Evolutionary conservation across 352 stramenopile species (phyloP), one percentile per base, ranked within the genome.

Genomic region (Pythium coloratum): DNA sequence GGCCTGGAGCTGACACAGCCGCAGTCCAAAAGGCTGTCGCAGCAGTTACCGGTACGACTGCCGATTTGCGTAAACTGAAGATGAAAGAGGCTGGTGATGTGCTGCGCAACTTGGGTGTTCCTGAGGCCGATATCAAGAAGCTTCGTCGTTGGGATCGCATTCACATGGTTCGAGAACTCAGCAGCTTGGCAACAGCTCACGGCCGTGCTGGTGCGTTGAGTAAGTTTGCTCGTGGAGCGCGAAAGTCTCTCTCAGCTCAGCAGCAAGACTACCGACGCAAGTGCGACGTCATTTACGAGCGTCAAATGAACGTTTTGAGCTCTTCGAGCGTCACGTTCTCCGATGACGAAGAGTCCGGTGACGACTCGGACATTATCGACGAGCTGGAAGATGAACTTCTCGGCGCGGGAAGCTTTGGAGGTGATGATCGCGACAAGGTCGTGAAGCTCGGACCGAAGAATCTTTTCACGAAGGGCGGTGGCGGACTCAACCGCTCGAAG

Each of bases 61-160:
- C 87, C 9, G 87, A 95, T 84, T 70, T 95, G 60, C 83, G 86
- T 53, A 93, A 92, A 60, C 75, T 95, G 16, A 95, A 90, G 68
- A 95, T 95, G 86, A 95, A 93, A 60, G 84, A 93, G 54, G 80
- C 84, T 30, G 86, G 84, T 46, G 80, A 92, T 71, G 86, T 93
- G 59, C 62, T 95, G 60, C 84, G 82, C 36, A 93, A 92, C 61
- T 73, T 93, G 20, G 85, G 85, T 72, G 75, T 93, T 47, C 73
- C 83, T 32, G 86, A 95, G 20, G 78, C 75, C 18, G 84, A 95
- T 76, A 93, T 95, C 65, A 89, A 88, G 58, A 93, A 93, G 56
- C 64, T 95, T 59, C 76, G 78, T 13, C 86, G 86, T 54, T 95
- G 86, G 86, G 84, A 95, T 72, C 82, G 84, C 51, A 92, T 95